A percentile compares a stretch with the other conserved stretches of the same genome.
These are phyloP conservation scores for Nemania serpens DNA, from an alignment of 2,329 filamentous ascomycete species.

Conservation along the genomic window DNA sequence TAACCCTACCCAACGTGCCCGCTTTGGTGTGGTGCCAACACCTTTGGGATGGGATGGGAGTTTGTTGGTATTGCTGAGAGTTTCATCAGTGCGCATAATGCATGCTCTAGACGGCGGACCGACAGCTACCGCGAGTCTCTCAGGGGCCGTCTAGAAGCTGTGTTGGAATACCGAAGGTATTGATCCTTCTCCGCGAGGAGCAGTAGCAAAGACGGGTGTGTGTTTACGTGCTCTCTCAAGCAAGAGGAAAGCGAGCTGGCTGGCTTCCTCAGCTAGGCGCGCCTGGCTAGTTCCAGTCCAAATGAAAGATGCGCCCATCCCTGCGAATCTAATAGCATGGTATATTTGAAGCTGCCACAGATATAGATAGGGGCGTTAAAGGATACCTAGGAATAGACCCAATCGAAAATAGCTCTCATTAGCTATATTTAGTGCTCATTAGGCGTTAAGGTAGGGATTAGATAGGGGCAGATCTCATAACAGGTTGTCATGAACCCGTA, in stretches of 20 bases:
- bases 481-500: no score
- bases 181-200: not conserved
- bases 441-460: not conserved
- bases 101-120: conserved; percentile 9
- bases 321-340: not conserved
- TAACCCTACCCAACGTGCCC: not conserved
- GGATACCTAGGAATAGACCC: not conserved
- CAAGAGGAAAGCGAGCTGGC: conserved; percentile 4
- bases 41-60: not conserved
- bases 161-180: not conserved
- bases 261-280: conserved; percentile 3
- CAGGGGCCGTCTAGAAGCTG: not conserved
- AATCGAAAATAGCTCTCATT: not conserved
- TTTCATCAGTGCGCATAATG: conserved; percentile 3
- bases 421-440: not conserved
- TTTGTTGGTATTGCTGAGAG: conserved; percentile 11
- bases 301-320: not conserved
- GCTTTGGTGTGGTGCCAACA: not conserved
- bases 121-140: not conserved
- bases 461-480: not conserved
- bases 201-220: not conserved
- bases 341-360: not conserved
- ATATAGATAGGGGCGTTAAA: not conserved
- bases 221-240: not conserved
- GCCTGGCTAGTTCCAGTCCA: not conserved